Base-by-base conservation (phyloP, 352 stramenopile species). In the Halophytophthora batemanensis region DNA sequence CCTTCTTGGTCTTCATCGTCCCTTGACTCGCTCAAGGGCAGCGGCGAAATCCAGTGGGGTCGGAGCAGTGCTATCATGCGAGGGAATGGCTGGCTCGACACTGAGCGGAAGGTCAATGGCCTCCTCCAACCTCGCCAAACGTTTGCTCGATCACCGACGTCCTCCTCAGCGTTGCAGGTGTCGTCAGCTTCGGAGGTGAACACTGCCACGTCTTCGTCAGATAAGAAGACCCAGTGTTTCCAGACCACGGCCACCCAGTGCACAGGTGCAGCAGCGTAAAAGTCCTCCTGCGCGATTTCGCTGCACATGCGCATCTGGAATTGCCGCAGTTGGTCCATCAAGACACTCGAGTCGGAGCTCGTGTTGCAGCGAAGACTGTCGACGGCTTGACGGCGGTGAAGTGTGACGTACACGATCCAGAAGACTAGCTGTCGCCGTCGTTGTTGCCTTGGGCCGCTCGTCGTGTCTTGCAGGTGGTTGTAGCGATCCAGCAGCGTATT, bases 171-270 rank as follows among this genome's bases (percentile, higher is more conserved):
- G 15, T 62, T 48, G 7, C 63, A n/a, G n/a, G n/a, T 43, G 36
- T 64, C 61, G 29, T 59, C 44, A 39, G 54, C 56, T n/a, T 65
- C 62, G 0, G 49, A 42, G 5, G 62, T 22, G 49, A 87, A 89
- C 2, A 66, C 53, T 2, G 48, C 25, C 13, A 86, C 57, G 19
- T 83, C 66, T 19, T 72, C 64, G 3, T 71, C 53, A 0, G 64
- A 56, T 45, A 89, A 60, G 1, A 58, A 61, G 8, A 88, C 54
- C 59, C 75, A 88, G 8, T 68, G 41, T 28, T 73, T 69, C 77
- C 73, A 87, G 12, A 87, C 38, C 1, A 64, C 22, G 14, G 56
- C 58, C 56, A 77, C 86, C 71, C 73, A 89, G 23, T 77, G 53
- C n/a, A 79, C 40, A n/a, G 77, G 77, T 34, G 62, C 58, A 42